Percentiles rank a stretch among this genome's conserved stretches.
Evolutionary conservation across 257 asterid genomes (phyloP).

Genomic region (Fraxinus quadrangulata): DNA sequence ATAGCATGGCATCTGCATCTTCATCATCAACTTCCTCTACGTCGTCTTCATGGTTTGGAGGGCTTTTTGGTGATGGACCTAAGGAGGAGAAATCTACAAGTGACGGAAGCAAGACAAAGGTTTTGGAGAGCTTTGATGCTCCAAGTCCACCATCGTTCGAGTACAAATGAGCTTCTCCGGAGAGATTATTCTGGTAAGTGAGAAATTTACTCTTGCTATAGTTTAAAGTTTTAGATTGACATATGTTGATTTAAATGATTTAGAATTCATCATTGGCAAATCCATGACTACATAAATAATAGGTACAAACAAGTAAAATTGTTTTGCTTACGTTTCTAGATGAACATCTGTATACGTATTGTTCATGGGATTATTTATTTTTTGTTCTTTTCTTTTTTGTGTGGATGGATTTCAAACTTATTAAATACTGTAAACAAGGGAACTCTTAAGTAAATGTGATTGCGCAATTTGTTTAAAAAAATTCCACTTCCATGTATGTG

Average conservation of each 20-base stretch:
- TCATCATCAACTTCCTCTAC: conserved; percentile 33
- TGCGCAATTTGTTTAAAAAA: background rate
- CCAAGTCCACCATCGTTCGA: conserved; percentile 90
- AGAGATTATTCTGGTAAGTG: conserved; percentile 32
- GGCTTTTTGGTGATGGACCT: conserved; percentile 60
- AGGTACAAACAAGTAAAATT: conserved; percentile 8
- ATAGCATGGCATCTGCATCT: conserved; percentile 39
- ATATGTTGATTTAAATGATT: background rate
- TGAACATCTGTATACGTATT: background rate
- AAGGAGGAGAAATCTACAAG: conserved; percentile 47
- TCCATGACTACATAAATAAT: background rate
- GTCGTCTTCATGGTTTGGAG: conserved; percentile 81
- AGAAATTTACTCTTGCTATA: background rate
- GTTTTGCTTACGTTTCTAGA: background rate
- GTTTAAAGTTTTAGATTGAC: conserved; percentile 15
- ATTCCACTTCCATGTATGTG: conserved; percentile 2
- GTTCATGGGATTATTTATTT: no score
- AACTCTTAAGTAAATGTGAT: background rate
- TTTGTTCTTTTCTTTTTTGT: background rate
- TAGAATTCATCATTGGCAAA: background rate
- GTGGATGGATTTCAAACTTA: background rate
- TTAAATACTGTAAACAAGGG: background rate
- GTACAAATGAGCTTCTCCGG: conserved; percentile 51
- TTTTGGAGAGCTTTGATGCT: conserved; percentile 93
- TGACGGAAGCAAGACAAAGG: conserved; percentile 75